A percentile compares a stretch with the other conserved stretches of the same genome.
These are phyloP conservation scores for Suillus spraguei DNA, from an alignment of 768 basidiomycete species.

Conservation along the genomic window DNA sequence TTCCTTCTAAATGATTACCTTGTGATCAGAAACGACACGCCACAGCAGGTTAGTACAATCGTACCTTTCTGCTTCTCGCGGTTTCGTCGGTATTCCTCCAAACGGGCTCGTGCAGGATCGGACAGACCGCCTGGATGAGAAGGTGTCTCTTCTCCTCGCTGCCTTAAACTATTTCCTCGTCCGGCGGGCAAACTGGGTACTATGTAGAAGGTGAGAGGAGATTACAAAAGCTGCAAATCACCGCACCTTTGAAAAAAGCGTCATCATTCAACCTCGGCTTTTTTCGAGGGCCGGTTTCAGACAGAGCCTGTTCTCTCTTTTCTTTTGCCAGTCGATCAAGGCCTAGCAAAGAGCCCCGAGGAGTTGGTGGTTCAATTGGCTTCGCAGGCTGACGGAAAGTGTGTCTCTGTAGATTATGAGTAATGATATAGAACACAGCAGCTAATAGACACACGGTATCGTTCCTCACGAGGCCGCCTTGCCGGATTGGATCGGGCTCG, in stretches of 20 bases:
- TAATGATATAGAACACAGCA: not conserved
- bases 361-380: conserved; percentile 75
- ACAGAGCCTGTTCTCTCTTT: conserved; percentile 67
- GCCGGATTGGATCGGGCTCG: conserved; percentile 74
- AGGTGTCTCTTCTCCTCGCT: conserved; percentile 87
- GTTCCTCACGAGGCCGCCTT: conserved; percentile 76
- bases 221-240: not conserved
- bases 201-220: conserved; percentile 31
- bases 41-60: not conserved
- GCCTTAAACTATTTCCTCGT: conserved; percentile 59
- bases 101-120: conserved; percentile 62
- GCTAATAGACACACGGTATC: conserved; percentile 51
- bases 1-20: conserved; percentile 57
- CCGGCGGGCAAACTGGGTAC: conserved; percentile 77
- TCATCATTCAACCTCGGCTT: conserved; percentile 62
- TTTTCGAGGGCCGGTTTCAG: conserved; percentile 57
- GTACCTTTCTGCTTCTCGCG: conserved; percentile 71
- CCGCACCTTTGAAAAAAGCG: conserved; percentile 84
- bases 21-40: not conserved
- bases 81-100: conserved; percentile 78
- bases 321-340: conserved; percentile 88
- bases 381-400: conserved; percentile 78
- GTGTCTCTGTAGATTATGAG: conserved; percentile 56
- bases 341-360: conserved; percentile 79
- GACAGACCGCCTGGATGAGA: conserved; percentile 92